Conservation (phyloP, 129 eudicot species). For the Chrysanthemum lavandulifolium region DNA sequence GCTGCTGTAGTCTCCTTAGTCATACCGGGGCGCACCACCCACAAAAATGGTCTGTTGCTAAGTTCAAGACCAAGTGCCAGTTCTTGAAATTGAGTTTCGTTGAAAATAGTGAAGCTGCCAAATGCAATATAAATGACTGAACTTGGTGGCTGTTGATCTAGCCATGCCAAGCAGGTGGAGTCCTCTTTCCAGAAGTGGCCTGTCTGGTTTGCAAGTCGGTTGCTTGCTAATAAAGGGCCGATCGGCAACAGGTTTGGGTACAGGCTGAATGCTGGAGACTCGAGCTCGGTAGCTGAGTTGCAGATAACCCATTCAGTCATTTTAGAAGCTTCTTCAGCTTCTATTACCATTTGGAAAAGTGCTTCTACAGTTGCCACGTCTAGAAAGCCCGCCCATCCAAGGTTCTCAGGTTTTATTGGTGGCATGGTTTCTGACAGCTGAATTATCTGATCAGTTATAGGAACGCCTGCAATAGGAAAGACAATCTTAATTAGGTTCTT, state of each 20-base stretch:
- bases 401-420: slow-evolving; percentile 27
- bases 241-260: slow-evolving; percentile 35
- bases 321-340: slow-evolving; percentile 7
- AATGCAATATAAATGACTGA: slow-evolving; percentile 58
- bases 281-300: slow-evolving; percentile 45
- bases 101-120: slow-evolving; percentile 58
- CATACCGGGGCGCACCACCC: slow-evolving; percentile 58
- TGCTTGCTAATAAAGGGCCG: slow-evolving; percentile 51
- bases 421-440: slow-evolving; percentile 50
- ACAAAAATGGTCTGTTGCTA: slow-evolving; percentile 46
- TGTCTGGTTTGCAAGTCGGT: slow-evolving; percentile 33
- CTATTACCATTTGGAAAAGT: slow-evolving; percentile 1
- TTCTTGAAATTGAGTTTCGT: slow-evolving; percentile 46
- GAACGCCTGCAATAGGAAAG: slow-evolving; percentile 30
- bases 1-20: slow-evolving; percentile 9
- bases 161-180: slow-evolving; percentile 51
- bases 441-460: slow-evolving; percentile 30
- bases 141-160: slow-evolving; percentile 39
- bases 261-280: slow-evolving; percentile 29
- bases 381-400: slow-evolving; percentile 32
- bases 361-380: slow-evolving; percentile 19
- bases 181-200: slow-evolving; percentile 54
- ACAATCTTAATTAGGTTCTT: neutral
- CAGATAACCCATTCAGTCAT: slow-evolving; percentile 35
- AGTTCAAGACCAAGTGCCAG: slow-evolving; percentile 61